Base-by-base conservation (phyloP, 345 rosid genomes). In the Salix udensis region DNA sequence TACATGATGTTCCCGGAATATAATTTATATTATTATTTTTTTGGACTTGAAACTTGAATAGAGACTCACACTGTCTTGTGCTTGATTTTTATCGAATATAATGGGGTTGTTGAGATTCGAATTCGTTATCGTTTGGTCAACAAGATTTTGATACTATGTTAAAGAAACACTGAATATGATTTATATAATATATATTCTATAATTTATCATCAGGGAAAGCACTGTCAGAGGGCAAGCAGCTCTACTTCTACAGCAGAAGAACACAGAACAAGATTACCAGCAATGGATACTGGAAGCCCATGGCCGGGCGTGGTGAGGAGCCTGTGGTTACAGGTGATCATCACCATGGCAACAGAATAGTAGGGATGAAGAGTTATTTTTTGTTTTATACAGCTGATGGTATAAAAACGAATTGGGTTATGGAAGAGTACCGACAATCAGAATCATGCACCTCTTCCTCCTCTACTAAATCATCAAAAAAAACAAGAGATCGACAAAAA, bases 231-330 rank as follows among this genome's bases (percentile, higher is more conserved):
- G 98, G 98, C 1, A 90, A 86, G 65, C 91, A 90, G 48, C 93
- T 97, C 94, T 95, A 95, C 76, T 95, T 85, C 84, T 95, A 88
- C 34, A 95, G 98, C 85, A 71, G 96, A 66, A 90, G 82, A 81
- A 88, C 89, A 1, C 90, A 84, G 42, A 85, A 88, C 52, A 76
- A 97, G 78, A 83, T 81, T 4, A 91, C 96, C 0, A 76, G 80
- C 30, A 92, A 89, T 73, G 98, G 98, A 9, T 84, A 88, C 52
- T 95, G 98, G 98, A 88, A 86, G 72, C 61, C 93, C 46, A 79
- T 86, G 82, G 97, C 3, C 8, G 23, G 58, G 10, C 10, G 94
- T 46, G 79, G 84, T 16, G 97, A 93, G 16, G 98, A 95, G 71
- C 79, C 90, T 0, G 83, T 95, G 4, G 39, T 82, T 65, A 79